phyloP scores from a whole-genome alignment of 139 green algal genomes.

The Limnomonas spitsbergensis region DNA sequence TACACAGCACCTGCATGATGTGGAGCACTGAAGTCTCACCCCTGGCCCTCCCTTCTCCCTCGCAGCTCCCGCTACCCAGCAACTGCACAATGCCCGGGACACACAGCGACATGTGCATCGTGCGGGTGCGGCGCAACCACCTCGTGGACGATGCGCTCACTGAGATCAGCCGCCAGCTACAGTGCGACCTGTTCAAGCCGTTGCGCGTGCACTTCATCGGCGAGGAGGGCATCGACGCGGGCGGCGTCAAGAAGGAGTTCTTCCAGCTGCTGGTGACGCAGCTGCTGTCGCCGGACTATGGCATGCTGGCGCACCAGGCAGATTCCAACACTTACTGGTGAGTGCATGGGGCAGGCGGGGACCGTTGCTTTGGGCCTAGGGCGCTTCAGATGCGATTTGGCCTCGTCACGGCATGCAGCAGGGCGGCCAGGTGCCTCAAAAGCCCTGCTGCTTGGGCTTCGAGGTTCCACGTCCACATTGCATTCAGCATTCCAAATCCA shows the following conservation, averaged over 20 bases:
- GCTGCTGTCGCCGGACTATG: conserved; percentile 84
- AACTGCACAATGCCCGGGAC: conserved; percentile 51
- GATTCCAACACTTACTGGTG: conserved; percentile 85
- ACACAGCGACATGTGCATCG: conserved; percentile 89
- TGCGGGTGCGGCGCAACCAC: conserved; percentile 80
- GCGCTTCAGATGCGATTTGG: not conserved
- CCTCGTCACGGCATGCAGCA: no score
- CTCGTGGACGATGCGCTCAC: conserved; percentile 84
- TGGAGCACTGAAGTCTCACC: no score
- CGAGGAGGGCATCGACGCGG: conserved; percentile 91
- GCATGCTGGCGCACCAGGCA: conserved; percentile 70
- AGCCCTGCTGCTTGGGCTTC: no score
- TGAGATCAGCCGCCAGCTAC: conserved; percentile 70
- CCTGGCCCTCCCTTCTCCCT: not conserved
- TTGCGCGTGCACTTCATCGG: conserved; percentile 94
- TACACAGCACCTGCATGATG: no score
- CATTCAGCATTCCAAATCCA: no score
- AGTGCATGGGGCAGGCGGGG: not conserved
- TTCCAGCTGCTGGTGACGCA: conserved; percentile 88
- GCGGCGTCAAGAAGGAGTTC: conserved; percentile 75
- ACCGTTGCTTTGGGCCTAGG: not conserved
- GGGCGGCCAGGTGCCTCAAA: no score
- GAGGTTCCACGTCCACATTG: no score
- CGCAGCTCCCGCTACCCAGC: conserved; percentile 33
- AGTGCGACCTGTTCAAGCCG: conserved; percentile 87